Conservation (phyloP, 1,284 basidiomycete genomes). For the Pseudozyma tsukubaensis region DNA sequence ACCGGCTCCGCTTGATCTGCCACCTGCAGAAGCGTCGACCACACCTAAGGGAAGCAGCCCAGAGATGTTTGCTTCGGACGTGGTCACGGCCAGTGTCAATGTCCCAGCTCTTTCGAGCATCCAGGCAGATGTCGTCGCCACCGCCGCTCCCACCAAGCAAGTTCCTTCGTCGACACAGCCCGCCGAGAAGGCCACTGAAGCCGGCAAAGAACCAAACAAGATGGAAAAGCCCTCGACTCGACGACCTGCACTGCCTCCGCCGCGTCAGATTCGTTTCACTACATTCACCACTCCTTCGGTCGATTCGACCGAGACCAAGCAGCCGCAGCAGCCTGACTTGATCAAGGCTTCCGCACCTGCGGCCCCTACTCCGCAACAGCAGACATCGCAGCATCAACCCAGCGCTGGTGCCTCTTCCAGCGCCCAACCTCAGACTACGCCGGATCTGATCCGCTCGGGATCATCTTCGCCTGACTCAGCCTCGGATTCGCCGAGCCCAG, state of each 20-base stretch:
- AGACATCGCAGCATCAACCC: constrained; percentile 29
- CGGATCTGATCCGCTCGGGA: constrained; percentile 34
- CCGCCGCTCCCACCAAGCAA: constrained; percentile 6
- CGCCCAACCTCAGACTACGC: constrained; percentile 21
- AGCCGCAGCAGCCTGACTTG: constrained; percentile 19
- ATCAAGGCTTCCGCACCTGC: constrained; percentile 5
- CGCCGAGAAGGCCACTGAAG: constrained; percentile 2
- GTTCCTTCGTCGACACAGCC: neutral
- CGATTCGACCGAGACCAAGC: constrained; percentile 17
- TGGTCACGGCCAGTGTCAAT: neutral
- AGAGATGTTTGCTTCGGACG: constrained; percentile 6
- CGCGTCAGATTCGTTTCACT: constrained; percentile 49
- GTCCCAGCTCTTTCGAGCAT: neutral
- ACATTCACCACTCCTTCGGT: constrained; percentile 39
- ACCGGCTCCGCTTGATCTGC: constrained; percentile 37
- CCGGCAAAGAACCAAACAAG: constrained; percentile 16
- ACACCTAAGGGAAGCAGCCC: constrained; percentile 29
- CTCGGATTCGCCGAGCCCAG: constrained; percentile 44
- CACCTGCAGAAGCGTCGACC: constrained; percentile 34
- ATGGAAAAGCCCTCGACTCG: constrained; percentile 23
- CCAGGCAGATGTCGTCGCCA: neutral
- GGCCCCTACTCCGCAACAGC: constrained; percentile 23
- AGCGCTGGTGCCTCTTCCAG: constrained; percentile 17
- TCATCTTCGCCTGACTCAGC: constrained; percentile 34
- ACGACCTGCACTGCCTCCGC: constrained; percentile 44